A percentile compares a stretch with the other conserved stretches of the same genome.
Conservation (phyloP, 257 asterid genomes). For the Solanum chmielewskii region DNA sequence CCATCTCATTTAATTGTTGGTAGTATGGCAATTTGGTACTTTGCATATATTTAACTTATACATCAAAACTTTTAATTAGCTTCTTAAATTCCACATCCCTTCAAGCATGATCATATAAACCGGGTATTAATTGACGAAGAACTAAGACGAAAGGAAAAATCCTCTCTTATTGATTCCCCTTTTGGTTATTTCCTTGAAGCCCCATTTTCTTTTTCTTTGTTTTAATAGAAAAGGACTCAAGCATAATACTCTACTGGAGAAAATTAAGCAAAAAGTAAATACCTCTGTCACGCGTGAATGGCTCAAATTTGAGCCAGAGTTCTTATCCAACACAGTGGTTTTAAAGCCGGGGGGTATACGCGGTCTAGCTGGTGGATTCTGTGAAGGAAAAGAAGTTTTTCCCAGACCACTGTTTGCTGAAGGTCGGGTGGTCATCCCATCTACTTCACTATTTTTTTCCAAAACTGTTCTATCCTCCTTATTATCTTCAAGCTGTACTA, state of each 20-base stretch:
- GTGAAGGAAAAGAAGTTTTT: constrained; percentile 45
- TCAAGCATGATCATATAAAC: background rate
- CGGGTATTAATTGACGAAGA: background rate
- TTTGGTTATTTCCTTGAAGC: background rate
- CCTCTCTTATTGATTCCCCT: background rate
- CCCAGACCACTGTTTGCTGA: constrained; percentile 34
- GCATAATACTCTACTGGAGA: background rate
- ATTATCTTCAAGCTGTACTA: constrained; percentile 22
- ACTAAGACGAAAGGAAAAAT: background rate
- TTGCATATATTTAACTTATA: background rate
- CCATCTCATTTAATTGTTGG: background rate
- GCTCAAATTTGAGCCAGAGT: constrained; percentile 30
- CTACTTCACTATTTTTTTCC: constrained; percentile 30
- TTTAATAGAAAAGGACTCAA: background rate
- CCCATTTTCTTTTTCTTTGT: background rate
- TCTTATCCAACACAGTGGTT: constrained; percentile 44
- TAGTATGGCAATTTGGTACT: background rate
- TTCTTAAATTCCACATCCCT: background rate
- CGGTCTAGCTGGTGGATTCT: constrained; percentile 52
- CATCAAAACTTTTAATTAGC: background rate
- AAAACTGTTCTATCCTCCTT: constrained; percentile 35
- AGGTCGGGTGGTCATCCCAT: constrained; percentile 25
- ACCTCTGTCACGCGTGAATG: background rate
- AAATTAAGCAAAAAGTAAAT: background rate
- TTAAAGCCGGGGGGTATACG: constrained; percentile 88